Conservation (phyloP, 2,329 filamentous ascomycete genomes). For the Paecilomyces sp. region DNA sequence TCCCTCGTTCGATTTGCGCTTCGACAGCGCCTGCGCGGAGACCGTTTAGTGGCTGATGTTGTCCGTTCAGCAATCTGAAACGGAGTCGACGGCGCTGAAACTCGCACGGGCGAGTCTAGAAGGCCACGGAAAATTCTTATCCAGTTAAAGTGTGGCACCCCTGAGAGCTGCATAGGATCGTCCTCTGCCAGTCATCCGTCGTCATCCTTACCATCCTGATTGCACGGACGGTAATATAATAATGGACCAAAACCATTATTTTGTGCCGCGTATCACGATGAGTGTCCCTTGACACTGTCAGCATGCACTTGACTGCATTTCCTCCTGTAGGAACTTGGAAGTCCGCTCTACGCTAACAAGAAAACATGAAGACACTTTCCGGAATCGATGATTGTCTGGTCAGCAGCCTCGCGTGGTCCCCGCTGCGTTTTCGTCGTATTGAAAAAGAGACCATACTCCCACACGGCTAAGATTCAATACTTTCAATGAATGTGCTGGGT, state of each 20-base stretch:
- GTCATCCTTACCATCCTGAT: neutral
- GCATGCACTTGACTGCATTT: neutral
- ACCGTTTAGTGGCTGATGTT: neutral
- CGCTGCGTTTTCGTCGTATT: neutral
- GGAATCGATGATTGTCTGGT: neutral
- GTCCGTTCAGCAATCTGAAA: neutral
- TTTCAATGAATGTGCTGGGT: neutral
- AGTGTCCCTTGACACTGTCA: neutral
- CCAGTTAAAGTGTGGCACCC: neutral
- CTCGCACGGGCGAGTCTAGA: neutral
- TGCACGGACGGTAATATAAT: neutral
- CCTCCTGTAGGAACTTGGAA: neutral
- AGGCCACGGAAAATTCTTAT: neutral
- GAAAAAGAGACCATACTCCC: neutral
- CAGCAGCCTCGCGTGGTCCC: neutral
- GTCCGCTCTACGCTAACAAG: neutral
- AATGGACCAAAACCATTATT: neutral
- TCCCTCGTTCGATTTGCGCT: no score
- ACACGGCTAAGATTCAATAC: neutral
- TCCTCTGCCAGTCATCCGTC: neutral
- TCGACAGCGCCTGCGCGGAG: no score
- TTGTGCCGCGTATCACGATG: neutral
- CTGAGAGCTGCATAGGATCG: neutral
- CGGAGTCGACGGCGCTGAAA: neutral
- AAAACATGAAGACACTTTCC: neutral